Percentiles rank a stretch among this genome's conserved stretches.
phyloP scores from a whole-genome alignment of 2,329 filamentous ascomycete species.

The Penicillium sp. region DNA sequence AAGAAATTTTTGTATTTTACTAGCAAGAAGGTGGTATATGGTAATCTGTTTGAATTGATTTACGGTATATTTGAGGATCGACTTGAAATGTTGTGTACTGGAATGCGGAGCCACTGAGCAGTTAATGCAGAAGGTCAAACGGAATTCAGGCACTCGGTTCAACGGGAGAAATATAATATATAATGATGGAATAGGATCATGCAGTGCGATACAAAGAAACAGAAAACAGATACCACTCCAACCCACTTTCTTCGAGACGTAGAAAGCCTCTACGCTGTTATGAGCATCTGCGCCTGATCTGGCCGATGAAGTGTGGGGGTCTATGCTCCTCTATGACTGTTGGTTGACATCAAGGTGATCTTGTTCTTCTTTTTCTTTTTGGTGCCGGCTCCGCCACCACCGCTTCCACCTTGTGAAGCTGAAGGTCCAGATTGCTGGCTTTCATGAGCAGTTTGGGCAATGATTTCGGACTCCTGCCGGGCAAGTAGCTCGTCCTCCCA shows the following conservation, averaged over 20 bases:
- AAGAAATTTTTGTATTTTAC: not conserved
- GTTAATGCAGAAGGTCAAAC: conserved; percentile 6
- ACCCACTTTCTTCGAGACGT: conserved; percentile 5
- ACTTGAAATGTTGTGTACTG: conserved; percentile 22
- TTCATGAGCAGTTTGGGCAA: conserved; percentile 53
- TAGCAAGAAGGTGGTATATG: not conserved
- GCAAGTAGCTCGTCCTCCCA: conserved; percentile 76
- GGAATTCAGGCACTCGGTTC: not conserved
- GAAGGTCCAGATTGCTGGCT: conserved; percentile 27
- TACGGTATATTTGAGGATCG: conserved; percentile 13
- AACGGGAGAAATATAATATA: conserved; percentile 3
- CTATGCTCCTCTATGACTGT: conserved; percentile 61
- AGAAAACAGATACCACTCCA: conserved; percentile 8
- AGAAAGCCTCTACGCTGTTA: not conserved
- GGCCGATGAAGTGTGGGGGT: not conserved
- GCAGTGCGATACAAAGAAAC: not conserved
- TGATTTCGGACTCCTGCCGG: conserved; percentile 58
- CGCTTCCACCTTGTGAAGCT: conserved; percentile 16
- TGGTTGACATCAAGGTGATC: conserved; percentile 70
- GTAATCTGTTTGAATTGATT: conserved; percentile 13
- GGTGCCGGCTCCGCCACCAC: conserved; percentile 23
- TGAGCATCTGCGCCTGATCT: not conserved
- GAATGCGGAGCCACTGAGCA: conserved; percentile 18
- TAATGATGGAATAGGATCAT: not conserved
- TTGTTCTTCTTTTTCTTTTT: conserved; percentile 70